These are phyloP conservation scores for Mucor mucedo DNA, from an alignment of 371 early-diverging fungal genomes.

Conservation along the genomic window DNA sequence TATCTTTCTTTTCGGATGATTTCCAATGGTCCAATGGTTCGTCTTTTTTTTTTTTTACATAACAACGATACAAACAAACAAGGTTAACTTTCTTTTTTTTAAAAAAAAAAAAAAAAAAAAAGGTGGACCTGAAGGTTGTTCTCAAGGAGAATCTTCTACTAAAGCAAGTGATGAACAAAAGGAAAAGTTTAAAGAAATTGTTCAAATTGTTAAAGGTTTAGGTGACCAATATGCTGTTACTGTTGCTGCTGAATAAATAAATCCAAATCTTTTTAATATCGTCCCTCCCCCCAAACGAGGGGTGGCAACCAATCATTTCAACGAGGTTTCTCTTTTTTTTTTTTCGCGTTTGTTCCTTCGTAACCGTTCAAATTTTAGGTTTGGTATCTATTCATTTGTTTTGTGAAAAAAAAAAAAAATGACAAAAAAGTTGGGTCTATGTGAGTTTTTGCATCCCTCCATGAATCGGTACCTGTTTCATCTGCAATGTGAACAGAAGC, in stretches of 20 bases:
- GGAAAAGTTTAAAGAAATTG: slow-evolving; percentile 39
- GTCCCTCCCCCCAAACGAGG: no score
- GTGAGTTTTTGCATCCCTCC: no score
- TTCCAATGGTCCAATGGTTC: slow-evolving; percentile 59
- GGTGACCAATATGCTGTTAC: slow-evolving; percentile 34
- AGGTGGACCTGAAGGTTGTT: slow-evolving; percentile 55
- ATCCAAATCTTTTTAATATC: no score
- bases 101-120: slow-evolving; percentile 25
- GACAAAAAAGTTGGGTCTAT: no score
- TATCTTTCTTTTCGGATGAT: slow-evolving; percentile 42
- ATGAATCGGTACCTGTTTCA: no score
- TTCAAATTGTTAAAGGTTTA: slow-evolving; percentile 30
- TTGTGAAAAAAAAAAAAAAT: no score
- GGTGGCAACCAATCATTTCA: not conserved
- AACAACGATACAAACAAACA: not conserved
- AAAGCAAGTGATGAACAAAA: slow-evolving; percentile 46
- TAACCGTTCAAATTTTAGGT: no score
- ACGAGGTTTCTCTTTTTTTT: slow-evolving; percentile 4
- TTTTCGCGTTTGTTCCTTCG: not conserved
- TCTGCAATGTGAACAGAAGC: no score
- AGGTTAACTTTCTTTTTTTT: not conserved
- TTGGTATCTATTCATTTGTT: no score
- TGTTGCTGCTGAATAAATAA: not conserved
- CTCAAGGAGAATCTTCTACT: slow-evolving; percentile 27
- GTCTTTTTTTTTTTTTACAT: not conserved